These are phyloP conservation scores for Ogataea nakhonphanomensis DNA, from an alignment of 805 yeast genomes.

Conservation along the genomic window DNA sequence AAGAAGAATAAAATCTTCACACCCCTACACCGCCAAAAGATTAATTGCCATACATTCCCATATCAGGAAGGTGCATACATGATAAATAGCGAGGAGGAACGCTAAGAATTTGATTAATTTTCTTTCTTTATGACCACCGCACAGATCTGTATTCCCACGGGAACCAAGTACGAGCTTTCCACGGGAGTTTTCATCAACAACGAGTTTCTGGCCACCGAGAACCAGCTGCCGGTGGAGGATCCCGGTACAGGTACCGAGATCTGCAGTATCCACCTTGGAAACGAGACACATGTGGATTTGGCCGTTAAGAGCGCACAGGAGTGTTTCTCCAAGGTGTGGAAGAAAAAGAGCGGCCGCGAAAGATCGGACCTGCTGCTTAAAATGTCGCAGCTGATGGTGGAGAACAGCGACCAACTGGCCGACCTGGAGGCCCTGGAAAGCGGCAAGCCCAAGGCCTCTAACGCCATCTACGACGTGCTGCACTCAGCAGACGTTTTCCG, in stretches of 20 bases:
- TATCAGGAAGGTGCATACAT: slow-evolving; percentile 8
- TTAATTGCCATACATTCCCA: neutral
- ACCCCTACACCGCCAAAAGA: slow-evolving; percentile 5
- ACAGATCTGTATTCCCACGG: slow-evolving; percentile 44
- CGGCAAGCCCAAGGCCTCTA: slow-evolving; percentile 52
- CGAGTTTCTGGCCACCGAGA: slow-evolving; percentile 55
- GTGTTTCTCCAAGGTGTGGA: slow-evolving; percentile 50
- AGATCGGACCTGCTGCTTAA: slow-evolving; percentile 46
- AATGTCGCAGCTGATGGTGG: slow-evolving; percentile 47
- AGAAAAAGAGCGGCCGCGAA: slow-evolving; percentile 40
- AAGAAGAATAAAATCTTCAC: neutral
- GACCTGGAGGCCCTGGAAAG: slow-evolving; percentile 57
- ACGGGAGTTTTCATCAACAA: slow-evolving; percentile 87
- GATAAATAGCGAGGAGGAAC: neutral
- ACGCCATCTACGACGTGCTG: slow-evolving; percentile 57
- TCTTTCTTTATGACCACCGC: slow-evolving; percentile 8
- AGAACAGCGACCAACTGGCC: slow-evolving; percentile 48
- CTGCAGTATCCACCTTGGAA: slow-evolving; percentile 49
- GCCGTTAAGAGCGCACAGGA: slow-evolving; percentile 52
- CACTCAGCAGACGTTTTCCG: slow-evolving; percentile 54
- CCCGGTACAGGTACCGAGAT: slow-evolving; percentile 55
- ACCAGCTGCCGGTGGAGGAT: slow-evolving; percentile 55
- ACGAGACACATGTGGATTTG: slow-evolving; percentile 47
- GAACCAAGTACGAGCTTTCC: slow-evolving; percentile 59
- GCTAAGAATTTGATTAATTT: neutral